Evolutionary conservation across 495 filamentous ascomycete genomes (phyloP).

Genomic region (Penicillium waksmanii): DNA sequence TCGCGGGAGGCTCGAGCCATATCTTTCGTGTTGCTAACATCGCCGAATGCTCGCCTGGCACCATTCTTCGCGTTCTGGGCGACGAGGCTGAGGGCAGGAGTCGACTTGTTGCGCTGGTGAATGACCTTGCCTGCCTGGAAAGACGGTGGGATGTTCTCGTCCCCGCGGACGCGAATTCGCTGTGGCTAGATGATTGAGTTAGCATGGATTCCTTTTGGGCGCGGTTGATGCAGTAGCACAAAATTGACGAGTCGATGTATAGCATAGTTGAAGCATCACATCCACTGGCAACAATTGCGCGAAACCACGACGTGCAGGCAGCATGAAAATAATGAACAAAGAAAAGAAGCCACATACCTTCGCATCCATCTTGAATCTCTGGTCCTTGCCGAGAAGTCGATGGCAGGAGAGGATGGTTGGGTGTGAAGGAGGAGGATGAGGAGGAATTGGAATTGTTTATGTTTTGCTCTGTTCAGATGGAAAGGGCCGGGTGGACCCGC

Average conservation of each 20-base stretch:
- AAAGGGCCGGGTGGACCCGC: slow-evolving; percentile 14
- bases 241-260: not conserved
- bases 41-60: slow-evolving; percentile 76
- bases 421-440: slow-evolving; percentile 3
- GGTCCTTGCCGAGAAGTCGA: not conserved
- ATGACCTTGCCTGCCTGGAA: slow-evolving; percentile 59
- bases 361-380: slow-evolving; percentile 43
- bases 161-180: slow-evolving; percentile 51
- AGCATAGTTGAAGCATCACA: not conserved
- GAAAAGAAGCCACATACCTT: slow-evolving; percentile 38
- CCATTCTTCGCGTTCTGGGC: slow-evolving; percentile 64
- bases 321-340: slow-evolving; percentile 2
- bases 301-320: not conserved
- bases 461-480: slow-evolving; percentile 34
- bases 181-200: slow-evolving; percentile 12
- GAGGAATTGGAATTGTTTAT: slow-evolving; percentile 38
- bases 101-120: slow-evolving; percentile 84
- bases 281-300: not conserved
- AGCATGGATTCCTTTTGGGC: not conserved
- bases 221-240: not conserved
- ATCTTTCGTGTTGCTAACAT: slow-evolving; percentile 75
- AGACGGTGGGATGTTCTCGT: slow-evolving; percentile 70
- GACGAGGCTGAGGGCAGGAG: slow-evolving; percentile 64
- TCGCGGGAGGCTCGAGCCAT: slow-evolving; percentile 52
- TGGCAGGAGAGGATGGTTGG: slow-evolving; percentile 8